phyloP scores from a whole-genome alignment of 2,329 filamentous ascomycete genomes.

The Alternaria sp. region DNA sequence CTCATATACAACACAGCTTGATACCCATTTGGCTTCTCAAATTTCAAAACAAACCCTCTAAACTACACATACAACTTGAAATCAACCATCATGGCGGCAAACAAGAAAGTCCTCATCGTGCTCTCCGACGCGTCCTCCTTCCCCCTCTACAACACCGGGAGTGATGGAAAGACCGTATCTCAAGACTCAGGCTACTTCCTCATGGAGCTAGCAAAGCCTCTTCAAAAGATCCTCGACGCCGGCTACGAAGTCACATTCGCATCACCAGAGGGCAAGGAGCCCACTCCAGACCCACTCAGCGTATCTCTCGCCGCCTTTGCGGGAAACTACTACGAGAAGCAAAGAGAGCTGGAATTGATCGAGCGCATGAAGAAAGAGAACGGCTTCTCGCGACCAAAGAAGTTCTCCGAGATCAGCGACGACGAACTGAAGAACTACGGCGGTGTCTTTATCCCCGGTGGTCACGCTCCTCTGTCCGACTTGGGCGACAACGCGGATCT shows the following conservation, averaged over 20 bases:
- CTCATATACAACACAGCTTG: neutral
- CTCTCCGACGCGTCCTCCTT: conserved; percentile 53
- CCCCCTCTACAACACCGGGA: conserved; percentile 34
- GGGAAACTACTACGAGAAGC: conserved; percentile 56
- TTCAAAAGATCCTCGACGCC: conserved; percentile 35
- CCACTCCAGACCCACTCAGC: conserved; percentile 52
- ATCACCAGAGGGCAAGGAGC: conserved; percentile 53
- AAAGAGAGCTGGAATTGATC: conserved; percentile 50
- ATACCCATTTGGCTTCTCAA: neutral
- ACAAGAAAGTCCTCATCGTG: conserved; percentile 55
- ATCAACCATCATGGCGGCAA: conserved; percentile 28
- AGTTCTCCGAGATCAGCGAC: conserved; percentile 50
- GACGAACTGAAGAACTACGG: conserved; percentile 49
- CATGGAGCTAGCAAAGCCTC: conserved; percentile 43
- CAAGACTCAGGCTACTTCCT: conserved; percentile 43
- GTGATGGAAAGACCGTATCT: conserved; percentile 30
- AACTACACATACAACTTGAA: neutral
- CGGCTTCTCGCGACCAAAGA: conserved; percentile 49
- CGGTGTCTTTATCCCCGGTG: conserved; percentile 55
- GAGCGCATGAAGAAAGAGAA: conserved; percentile 56
- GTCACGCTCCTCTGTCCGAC: conserved; percentile 54
- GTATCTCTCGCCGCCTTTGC: conserved; percentile 52
- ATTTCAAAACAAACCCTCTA: neutral
- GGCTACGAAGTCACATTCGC: conserved; percentile 55
- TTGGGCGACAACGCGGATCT: conserved; percentile 52